Evolutionary conservation across 139 green algal genomes (phyloP).

Genomic region (Ulvella scutata): DNA sequence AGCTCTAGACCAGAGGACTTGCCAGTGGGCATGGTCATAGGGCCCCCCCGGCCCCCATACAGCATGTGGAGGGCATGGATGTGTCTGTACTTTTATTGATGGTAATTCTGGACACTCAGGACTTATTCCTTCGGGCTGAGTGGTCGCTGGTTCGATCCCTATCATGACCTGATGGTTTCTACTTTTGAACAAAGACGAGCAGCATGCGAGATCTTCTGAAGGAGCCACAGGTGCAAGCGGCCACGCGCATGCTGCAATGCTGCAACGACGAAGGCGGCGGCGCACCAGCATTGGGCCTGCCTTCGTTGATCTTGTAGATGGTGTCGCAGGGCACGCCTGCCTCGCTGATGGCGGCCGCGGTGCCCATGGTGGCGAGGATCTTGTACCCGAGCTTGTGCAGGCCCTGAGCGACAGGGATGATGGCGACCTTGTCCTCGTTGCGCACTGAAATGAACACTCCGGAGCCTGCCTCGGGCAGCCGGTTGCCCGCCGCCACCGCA

Average conservation of each 20-base stretch:
- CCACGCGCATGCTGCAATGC: constrained; percentile 13
- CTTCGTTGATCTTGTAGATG: constrained; percentile 97
- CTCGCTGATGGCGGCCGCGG: constrained; percentile 36
- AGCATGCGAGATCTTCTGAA: too few relatives aligned
- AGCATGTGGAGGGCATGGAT: too few relatives aligned
- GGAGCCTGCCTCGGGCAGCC: constrained; percentile 42
- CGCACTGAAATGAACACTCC: constrained; percentile 87
- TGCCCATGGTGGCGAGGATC: constrained; percentile 78
- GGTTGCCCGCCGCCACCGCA: constrained; percentile 77
- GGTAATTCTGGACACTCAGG: too few relatives aligned
- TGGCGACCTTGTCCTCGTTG: constrained; percentile 73
- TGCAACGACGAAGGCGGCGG: too few relatives aligned
- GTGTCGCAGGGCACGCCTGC: constrained; percentile 39
- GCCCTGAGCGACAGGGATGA: constrained; percentile 61
- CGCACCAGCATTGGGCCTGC: constrained; percentile 76
- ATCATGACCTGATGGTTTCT: too few relatives aligned
- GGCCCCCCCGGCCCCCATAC: background rate
- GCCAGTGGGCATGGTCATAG: too few relatives aligned
- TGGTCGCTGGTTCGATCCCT: too few relatives aligned
- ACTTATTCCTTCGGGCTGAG: too few relatives aligned
- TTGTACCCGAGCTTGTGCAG: constrained; percentile 75
- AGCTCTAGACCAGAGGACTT: too few relatives aligned
- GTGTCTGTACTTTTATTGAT: too few relatives aligned
- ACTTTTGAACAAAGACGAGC: too few relatives aligned
- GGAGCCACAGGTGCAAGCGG: too few relatives aligned